Base-by-base conservation (phyloP, 208 protist genomes). In the Wallacemonas collosoma region DNA sequence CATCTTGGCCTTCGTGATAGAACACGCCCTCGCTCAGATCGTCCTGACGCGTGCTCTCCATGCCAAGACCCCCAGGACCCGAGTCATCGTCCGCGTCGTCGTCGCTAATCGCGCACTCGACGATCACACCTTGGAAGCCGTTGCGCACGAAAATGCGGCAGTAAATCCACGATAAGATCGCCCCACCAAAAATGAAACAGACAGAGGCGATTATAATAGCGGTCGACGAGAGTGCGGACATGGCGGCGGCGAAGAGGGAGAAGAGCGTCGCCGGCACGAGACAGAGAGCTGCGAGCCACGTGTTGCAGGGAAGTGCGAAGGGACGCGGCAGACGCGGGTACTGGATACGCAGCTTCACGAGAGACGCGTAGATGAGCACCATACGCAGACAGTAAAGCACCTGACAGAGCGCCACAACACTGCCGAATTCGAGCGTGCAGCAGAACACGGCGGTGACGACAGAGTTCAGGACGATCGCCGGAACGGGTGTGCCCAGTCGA, bases 81-180 rank as follows among this genome's bases (percentile, higher is more conserved):
- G 45, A 62, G 73, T 40, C 71, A 12, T 81, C 55, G 47, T 77
- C 76, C 14, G 73, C 83, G 45, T 86, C 80, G 26, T 86, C 80
- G 17, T 82, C 76, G 44, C 75, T 79, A 36, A 86, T 65, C 41
- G 86, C 86, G 51, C 85, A 91, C 55, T 88, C 71, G 63, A 94
- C 89, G 71, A 94, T 94, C 35, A 91, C 86, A 39, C 89, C 89
- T 54, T 94, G 89, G 55, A 94, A 94, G 54, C 89, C 89, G 71
- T 91, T 86, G 55, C 61, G 76, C 26, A 83, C 89, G 55, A 91
- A 80, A 51, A 87, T 73, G 61, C 81, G 83, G 75, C 89, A 94
- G 77, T 94, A 94, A 53, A 92, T 26, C 72, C 82, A 94, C 38
- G 89, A 92, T 5, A 90, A 44, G 11, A 45, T 70, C 43, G 57